These are phyloP conservation scores for Xylogone sp. DNA, from an alignment of 2,329 filamentous ascomycete species.

Conservation along the genomic window DNA sequence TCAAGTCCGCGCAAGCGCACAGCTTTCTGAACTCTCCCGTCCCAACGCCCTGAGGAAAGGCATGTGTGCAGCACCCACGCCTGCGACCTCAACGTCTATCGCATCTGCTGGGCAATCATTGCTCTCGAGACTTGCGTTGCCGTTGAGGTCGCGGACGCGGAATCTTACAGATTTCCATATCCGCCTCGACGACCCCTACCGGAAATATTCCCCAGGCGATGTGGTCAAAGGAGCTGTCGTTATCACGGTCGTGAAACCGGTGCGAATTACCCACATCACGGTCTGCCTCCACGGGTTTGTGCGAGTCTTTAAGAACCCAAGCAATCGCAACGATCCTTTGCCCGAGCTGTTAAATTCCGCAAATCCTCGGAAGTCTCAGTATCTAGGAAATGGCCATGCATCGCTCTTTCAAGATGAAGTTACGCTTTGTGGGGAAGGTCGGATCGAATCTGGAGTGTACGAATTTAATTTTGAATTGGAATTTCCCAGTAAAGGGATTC, in stretches of 20 bases:
- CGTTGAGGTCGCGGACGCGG: constrained; percentile 44
- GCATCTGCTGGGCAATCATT: constrained; percentile 23
- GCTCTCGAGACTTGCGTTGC: constrained; percentile 40
- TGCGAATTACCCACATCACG: constrained; percentile 76
- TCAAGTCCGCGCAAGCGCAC: not conserved
- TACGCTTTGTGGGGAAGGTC: constrained; percentile 74
- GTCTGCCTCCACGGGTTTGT: constrained; percentile 76
- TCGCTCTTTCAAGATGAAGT: constrained; percentile 80
- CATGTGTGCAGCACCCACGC: constrained; percentile 29
- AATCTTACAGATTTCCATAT: constrained; percentile 77
- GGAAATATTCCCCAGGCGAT: constrained; percentile 72
- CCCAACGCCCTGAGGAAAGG: constrained; percentile 15
- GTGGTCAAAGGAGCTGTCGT: constrained; percentile 68
- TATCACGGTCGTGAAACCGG: constrained; percentile 67
- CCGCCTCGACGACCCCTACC: constrained; percentile 71
- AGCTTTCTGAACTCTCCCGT: not conserved
- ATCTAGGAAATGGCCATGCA: constrained; percentile 74
- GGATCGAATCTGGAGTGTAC: constrained; percentile 69
- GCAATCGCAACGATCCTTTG: constrained; percentile 46
- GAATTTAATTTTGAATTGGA: constrained; percentile 75
- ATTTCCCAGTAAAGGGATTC: constrained; percentile 65
- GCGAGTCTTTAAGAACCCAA: constrained; percentile 68
- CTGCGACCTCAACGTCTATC: constrained; percentile 17
- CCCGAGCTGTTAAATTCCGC: constrained; percentile 25
- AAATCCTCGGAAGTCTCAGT: constrained; percentile 42